A percentile compares a stretch with the other conserved stretches of the same genome.
These are phyloP conservation scores for Aspergillus wentii DNA, from an alignment of 495 filamentous ascomycete species.

Conservation along the genomic window DNA sequence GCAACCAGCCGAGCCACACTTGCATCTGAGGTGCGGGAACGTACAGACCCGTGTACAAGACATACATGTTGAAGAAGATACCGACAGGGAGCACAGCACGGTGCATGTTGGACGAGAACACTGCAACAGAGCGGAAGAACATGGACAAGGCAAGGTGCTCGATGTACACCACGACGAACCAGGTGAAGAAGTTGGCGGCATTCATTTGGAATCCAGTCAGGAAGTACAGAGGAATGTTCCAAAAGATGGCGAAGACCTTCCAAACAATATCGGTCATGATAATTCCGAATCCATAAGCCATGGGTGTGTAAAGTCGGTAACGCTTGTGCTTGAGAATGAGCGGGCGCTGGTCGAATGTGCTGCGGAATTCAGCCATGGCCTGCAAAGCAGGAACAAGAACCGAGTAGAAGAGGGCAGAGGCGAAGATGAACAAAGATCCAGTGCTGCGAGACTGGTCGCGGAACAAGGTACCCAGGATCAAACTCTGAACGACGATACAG, in stretches of 20 bases:
- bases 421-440: constrained; percentile 2
- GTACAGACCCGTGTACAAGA: constrained; percentile 6
- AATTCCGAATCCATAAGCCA: constrained; percentile 8
- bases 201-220: constrained; percentile 55
- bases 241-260: constrained; percentile 8
- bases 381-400: constrained; percentile 12
- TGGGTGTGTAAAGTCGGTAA: constrained; percentile 9
- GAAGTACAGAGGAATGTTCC: constrained; percentile 51
- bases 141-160: constrained; percentile 2
- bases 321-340: constrained; percentile 13
- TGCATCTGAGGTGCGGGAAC: constrained; percentile 6
- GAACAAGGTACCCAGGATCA: constrained; percentile 22
- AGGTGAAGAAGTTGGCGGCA: constrained; percentile 66
- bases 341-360: constrained; percentile 11
- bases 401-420: constrained; percentile 10
- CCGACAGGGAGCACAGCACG: constrained; percentile 5
- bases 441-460: constrained; percentile 12
- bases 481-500: constrained; percentile 14
- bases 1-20: constrained; percentile 56
- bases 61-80: constrained; percentile 4
- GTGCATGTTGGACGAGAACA: not conserved
- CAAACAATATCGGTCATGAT: constrained; percentile 12
- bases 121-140: constrained; percentile 5
- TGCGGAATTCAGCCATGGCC: constrained; percentile 10
- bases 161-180: constrained; percentile 43